phyloP scores from a whole-genome alignment of 73 alveolate species.

The Stentor coeruleus region DNA sequence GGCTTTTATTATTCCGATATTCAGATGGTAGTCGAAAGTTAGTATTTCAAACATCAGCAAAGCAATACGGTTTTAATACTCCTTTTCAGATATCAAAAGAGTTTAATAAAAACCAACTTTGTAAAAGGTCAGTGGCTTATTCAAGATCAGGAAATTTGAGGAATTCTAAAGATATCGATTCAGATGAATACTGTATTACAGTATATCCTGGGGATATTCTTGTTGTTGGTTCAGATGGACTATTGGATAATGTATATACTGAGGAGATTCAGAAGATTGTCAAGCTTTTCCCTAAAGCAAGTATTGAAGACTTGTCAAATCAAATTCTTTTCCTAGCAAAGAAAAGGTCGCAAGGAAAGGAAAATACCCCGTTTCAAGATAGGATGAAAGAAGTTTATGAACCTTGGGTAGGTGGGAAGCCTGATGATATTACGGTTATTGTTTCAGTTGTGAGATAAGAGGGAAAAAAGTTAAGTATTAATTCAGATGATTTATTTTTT shows the following conservation, averaged over 20 bases:
- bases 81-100: background rate
- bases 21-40: background rate
- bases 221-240: constrained; percentile 43
- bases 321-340: background rate
- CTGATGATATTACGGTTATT: background rate
- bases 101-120: background rate
- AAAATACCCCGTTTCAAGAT: background rate
- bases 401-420: background rate
- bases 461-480: no score
- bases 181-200: constrained; percentile 18
- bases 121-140: background rate
- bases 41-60: background rate
- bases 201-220: constrained; percentile 32
- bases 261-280: constrained; percentile 22
- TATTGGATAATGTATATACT: constrained; percentile 38
- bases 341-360: background rate
- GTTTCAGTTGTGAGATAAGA: background rate
- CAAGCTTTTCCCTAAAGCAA: background rate
- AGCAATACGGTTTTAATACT: background rate
- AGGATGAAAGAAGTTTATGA: background rate
- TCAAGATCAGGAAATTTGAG: background rate
- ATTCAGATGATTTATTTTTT: no score
- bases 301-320: background rate
- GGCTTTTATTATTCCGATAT: background rate
- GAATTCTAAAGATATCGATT: background rate